Conservation (phyloP, 345 rosid species). For the Anastatica hierochuntica region DNA sequence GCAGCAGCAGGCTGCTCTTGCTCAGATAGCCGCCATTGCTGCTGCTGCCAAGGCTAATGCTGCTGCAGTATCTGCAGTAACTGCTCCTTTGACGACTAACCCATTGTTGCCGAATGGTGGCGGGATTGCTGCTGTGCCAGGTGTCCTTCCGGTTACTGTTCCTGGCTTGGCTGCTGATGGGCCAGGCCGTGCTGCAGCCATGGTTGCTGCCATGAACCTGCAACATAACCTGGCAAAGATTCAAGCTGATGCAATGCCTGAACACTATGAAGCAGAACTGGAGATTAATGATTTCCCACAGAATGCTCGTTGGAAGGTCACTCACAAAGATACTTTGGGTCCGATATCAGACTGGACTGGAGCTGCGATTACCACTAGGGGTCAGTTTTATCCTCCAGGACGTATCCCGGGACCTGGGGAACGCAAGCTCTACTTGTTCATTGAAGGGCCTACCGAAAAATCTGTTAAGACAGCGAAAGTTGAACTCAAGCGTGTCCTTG, state of each 20-base stretch:
- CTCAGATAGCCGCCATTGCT: constrained; percentile 59
- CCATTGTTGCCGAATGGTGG: constrained; percentile 40
- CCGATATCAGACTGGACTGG: constrained; percentile 96
- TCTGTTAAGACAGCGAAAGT: constrained; percentile 88
- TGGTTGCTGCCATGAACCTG: constrained; percentile 83
- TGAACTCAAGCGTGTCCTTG: constrained; percentile 80
- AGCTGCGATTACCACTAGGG: constrained; percentile 93
- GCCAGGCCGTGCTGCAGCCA: constrained; percentile 80
- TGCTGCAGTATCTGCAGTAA: constrained; percentile 9
- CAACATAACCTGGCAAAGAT: constrained; percentile 87
- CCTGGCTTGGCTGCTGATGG: constrained; percentile 47
- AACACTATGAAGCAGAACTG: constrained; percentile 93
- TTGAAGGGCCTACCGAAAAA: constrained; percentile 79
- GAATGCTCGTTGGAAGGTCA: constrained; percentile 97
- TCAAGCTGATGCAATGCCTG: constrained; percentile 95
- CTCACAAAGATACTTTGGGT: constrained; percentile 96
- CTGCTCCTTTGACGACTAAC: constrained; percentile 28
- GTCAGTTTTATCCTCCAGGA: constrained; percentile 72
- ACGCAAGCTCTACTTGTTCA: constrained; percentile 83
- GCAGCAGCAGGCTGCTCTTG: constrained; percentile 73
- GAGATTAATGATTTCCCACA: constrained; percentile 96
- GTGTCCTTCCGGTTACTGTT: constrained; percentile 35
- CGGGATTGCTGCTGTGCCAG: constrained; percentile 33
- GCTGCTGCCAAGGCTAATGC: constrained; percentile 47
- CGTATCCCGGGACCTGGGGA: constrained; percentile 63